Evolutionary conservation across 139 green algal genomes (phyloP).

Genomic region (Picochlorum sp.): DNA sequence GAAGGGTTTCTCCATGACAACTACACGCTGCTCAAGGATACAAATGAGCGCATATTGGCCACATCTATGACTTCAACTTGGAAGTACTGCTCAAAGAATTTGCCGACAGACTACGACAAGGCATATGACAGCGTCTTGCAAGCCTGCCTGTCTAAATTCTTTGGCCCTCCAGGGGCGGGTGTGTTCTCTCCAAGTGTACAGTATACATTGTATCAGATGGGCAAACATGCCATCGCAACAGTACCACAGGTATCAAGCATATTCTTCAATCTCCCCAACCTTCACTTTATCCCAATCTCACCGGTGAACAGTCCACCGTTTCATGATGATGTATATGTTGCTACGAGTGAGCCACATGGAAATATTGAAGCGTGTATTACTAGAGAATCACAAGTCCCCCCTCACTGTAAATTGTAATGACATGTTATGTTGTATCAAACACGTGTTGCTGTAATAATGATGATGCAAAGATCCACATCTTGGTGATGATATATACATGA

Average conservation of each 20-base stretch:
- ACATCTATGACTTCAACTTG: constrained; percentile 75
- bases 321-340: constrained; percentile 89
- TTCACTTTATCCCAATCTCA: constrained; percentile 88
- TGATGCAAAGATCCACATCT: no score
- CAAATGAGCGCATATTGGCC: constrained; percentile 81
- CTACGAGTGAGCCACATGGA: constrained; percentile 87
- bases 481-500: no score
- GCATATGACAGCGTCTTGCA: not conserved
- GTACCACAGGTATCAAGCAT: constrained; percentile 62
- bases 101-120: constrained; percentile 4
- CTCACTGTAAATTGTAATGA: constrained; percentile 35
- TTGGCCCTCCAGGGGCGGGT: constrained; percentile 65
- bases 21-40: constrained; percentile 81
- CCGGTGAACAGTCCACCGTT: constrained; percentile 55
- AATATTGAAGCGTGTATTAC: constrained; percentile 75
- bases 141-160: constrained; percentile 59
- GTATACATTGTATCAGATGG: constrained; percentile 88
- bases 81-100: constrained; percentile 30
- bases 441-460: no score
- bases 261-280: constrained; percentile 90
- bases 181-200: constrained; percentile 88
- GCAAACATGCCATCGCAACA: constrained; percentile 35
- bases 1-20: constrained; percentile 76
- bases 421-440: no score
- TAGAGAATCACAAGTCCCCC: constrained; percentile 20